A percentile compares a stretch with the other conserved stretches of the same genome.
Evolutionary conservation across 108 stramenopile species (phyloP).

Genomic region (Skeletonema potamos): DNA sequence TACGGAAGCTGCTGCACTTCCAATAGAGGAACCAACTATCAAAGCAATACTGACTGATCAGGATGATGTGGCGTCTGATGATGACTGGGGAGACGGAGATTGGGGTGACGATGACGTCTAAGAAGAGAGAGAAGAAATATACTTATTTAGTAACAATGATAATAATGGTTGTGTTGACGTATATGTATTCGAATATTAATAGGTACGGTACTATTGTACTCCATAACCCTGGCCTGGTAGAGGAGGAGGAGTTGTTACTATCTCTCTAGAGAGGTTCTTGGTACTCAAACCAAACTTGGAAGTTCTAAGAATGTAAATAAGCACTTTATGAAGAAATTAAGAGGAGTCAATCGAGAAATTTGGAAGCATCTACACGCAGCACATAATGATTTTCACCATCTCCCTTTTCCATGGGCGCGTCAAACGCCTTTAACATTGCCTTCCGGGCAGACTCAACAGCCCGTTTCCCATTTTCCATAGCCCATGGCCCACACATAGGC

Average conservation of each 20-base stretch:
- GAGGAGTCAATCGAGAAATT: slow-evolving; percentile 2
- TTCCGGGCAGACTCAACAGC: slow-evolving; percentile 62
- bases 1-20: background rate
- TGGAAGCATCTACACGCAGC: slow-evolving; percentile 64
- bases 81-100: slow-evolving; percentile 23
- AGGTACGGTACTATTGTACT: no score
- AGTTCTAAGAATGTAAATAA: background rate
- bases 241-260: no score
- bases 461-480: slow-evolving; percentile 69
- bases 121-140: background rate
- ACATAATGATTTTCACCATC: slow-evolving; percentile 57
- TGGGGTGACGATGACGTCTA: slow-evolving; percentile 16
- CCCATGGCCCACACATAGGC: slow-evolving; percentile 76
- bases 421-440: slow-evolving; percentile 57
- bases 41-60: background rate
- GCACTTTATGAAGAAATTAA: background rate
- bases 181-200: no score
- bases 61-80: background rate
- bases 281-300: no score
- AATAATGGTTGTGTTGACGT: no score
- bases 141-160: background rate
- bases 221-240: no score
- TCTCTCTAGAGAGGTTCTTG: no score
- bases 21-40: background rate
- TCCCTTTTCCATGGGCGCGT: slow-evolving; percentile 63